phyloP scores from a whole-genome alignment of 495 filamentous ascomycete genomes.

The Xylaria bambusicola region DNA sequence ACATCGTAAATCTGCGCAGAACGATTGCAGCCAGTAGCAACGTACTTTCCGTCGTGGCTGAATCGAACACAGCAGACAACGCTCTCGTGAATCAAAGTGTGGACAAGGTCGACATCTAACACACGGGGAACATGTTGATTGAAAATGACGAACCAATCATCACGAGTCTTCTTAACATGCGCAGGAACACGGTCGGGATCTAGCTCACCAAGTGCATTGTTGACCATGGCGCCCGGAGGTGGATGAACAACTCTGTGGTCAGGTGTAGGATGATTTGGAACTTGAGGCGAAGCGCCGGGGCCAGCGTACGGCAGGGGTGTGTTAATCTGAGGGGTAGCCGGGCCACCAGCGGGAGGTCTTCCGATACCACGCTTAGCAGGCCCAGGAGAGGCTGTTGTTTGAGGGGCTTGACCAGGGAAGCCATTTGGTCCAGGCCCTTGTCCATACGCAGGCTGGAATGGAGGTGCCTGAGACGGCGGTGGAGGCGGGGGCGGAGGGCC shows the following conservation, averaged over 20 bases:
- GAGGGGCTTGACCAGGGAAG: conserved; percentile 68
- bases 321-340: conserved; percentile 88
- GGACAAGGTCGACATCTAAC: conserved; percentile 85
- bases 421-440: conserved; percentile 52
- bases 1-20: conserved; percentile 93
- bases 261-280: conserved; percentile 75
- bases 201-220: conserved; percentile 83
- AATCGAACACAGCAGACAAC: conserved; percentile 92
- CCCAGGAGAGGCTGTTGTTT: conserved; percentile 83
- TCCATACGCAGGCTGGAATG: conserved; percentile 54
- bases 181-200: conserved; percentile 81
- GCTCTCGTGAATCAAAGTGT: conserved; percentile 81
- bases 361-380: conserved; percentile 61
- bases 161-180: conserved; percentile 77
- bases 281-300: conserved; percentile 78
- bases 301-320: conserved; percentile 81
- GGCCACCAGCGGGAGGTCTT: conserved; percentile 64
- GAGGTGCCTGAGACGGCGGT: conserved; percentile 52
- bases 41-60: conserved; percentile 83
- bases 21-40: conserved; percentile 86
- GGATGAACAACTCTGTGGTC: conserved; percentile 44
- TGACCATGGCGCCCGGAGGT: conserved; percentile 53
- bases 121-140: conserved; percentile 81
- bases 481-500: conserved; percentile 61
- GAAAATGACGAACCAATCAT: conserved; percentile 89